Base-by-base conservation (phyloP, 495 filamentous ascomycete species). In the Tetracladium setigerum region DNA sequence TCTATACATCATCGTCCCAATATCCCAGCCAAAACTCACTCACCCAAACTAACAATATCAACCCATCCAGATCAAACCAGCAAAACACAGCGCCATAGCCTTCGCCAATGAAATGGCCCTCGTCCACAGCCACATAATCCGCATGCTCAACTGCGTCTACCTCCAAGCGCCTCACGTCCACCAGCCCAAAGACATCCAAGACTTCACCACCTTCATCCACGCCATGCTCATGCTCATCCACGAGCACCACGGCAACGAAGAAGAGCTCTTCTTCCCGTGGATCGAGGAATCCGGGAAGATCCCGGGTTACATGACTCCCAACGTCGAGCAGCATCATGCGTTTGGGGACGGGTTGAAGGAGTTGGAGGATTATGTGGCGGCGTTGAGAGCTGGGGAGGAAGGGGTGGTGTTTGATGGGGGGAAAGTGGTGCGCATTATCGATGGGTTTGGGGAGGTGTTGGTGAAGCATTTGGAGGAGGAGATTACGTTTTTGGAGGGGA, bases 71-170 rank as follows among this genome's bases (percentile, higher is more conserved):
- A 7, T 27, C 22, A 27, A 27, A 27, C 22, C 22, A 27, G 3
- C 22, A 3, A 27, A 14, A n/a, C 34, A 17, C 17, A 49, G 54
- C 1, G 54, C 50, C 1, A 31, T 53, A 6, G n/a, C 27, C 6
- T 59, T 49, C 24, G 72, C 69, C 13, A 62, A 65, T 11, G 62
- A 69, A 18, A 70, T 75, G 62, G 53, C 65, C 3, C 56, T 67
- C 38, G 53, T 67, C 9, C 72, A 76, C 61, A 78, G 77, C 57
- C 52, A 62, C 30, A 62, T 76, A 37, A 55, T 71, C 44, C 71
- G 74, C 36, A 61, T 58, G 12, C 64, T 77, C 13, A 78, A 77
- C 51, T 58, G 60, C 32, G 68, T 76, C 41, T 73, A 71, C 53
- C 56, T 69, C 8, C 72, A 76, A 60, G 67, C 70, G 0, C 68